A percentile compares a stretch with the other conserved stretches of the same genome.
phyloP scores from a whole-genome alignment of 148 eudicot genomes.

The Spergularia marina region DNA sequence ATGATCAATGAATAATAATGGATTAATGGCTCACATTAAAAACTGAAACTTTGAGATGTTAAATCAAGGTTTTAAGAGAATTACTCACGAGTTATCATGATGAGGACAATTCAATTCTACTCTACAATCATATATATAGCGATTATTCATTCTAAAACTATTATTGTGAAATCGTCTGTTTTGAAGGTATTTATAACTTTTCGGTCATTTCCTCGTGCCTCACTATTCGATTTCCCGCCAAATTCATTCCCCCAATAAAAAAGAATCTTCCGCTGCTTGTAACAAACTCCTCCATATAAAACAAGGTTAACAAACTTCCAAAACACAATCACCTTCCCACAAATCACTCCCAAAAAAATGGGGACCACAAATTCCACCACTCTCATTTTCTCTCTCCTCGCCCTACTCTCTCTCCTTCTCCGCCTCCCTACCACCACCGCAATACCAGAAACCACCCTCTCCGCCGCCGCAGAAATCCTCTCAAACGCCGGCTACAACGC shows the following conservation, averaged over 20 bases:
- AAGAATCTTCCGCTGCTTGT: background rate
- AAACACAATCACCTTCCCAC: background rate
- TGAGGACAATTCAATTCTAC: too few species aligned
- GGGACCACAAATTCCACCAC: constrained; percentile 10
- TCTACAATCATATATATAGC: too few species aligned
- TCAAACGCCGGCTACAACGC: constrained; percentile 54
- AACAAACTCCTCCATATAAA: background rate
- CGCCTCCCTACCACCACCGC: constrained; percentile 23
- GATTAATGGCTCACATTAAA: too few species aligned
- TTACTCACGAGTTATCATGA: too few species aligned
- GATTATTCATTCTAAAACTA: too few species aligned
- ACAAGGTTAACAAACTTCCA: background rate
- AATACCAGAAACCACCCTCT: constrained; percentile 30
- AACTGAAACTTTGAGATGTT: too few species aligned
- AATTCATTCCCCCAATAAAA: background rate
- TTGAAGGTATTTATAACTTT: too few species aligned
- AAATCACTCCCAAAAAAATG: constrained; percentile 27
- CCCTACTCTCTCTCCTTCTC: constrained; percentile 19
- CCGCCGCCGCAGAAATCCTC: constrained; percentile 54
- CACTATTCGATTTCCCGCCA: too few species aligned
- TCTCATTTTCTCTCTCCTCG: background rate
- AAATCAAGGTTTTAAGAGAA: too few species aligned
- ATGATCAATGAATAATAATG: too few species aligned
- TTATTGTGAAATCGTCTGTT: too few species aligned
- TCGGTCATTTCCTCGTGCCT: too few species aligned